phyloP scores from a whole-genome alignment of 805 yeast species.

The Clavispora asparagi region DNA sequence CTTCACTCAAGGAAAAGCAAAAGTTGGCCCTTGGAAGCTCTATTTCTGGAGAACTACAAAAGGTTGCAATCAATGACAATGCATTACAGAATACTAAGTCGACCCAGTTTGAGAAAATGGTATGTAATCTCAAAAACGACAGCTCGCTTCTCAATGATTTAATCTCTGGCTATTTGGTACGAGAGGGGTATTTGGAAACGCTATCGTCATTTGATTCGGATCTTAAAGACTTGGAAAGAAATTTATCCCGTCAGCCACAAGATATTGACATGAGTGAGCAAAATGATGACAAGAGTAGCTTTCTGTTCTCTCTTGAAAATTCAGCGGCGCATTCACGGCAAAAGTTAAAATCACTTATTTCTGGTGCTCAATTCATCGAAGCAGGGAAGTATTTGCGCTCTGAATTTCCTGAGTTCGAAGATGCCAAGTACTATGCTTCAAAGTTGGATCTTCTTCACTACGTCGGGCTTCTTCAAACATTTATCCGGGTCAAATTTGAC shows the following conservation, averaged over 20 bases:
- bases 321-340: neutral
- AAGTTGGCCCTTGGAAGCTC: constrained; percentile 1
- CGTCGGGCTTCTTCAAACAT: constrained; percentile 18
- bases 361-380: constrained; percentile 3
- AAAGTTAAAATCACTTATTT: constrained; percentile 3
- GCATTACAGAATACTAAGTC: neutral
- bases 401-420: neutral
- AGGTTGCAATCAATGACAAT: neutral
- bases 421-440: neutral
- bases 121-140: constrained; percentile 23
- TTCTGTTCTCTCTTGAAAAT: neutral
- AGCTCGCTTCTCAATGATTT: constrained; percentile 24
- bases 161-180: constrained; percentile 34
- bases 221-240: constrained; percentile 17
- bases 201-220: constrained; percentile 30
- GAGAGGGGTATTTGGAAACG: constrained; percentile 35
- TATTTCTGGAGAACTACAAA: constrained; percentile 8
- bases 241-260: neutral
- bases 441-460: constrained; percentile 16
- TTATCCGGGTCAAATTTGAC: constrained; percentile 16
- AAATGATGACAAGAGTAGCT: neutral
- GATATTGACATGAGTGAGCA: constrained; percentile 7
- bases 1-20: constrained; percentile 32
- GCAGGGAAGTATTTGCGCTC: constrained; percentile 4
- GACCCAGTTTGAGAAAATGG: constrained; percentile 14